Evolutionary conservation across 2,329 filamentous ascomycete genomes (phyloP).

Genomic region (Fusarium sp.): DNA sequence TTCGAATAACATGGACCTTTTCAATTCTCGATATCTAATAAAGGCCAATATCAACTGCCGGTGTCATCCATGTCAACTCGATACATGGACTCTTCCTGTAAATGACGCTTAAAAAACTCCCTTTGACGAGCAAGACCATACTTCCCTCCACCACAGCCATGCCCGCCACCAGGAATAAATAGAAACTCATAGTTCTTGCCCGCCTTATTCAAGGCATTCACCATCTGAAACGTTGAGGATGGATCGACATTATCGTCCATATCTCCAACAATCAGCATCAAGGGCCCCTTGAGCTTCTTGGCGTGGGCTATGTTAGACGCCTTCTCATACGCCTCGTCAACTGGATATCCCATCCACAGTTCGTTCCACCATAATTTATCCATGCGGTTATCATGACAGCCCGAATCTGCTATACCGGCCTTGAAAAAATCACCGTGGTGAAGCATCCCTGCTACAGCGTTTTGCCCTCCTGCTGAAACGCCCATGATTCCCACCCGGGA

Average conservation of each 20-base stretch:
- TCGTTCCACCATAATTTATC: slow-evolving; percentile 51
- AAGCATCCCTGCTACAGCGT: slow-evolving; percentile 45
- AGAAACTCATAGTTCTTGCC: slow-evolving; percentile 49
- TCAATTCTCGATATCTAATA: neutral
- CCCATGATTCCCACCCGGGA: slow-evolving; percentile 49
- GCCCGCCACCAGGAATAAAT: slow-evolving; percentile 43
- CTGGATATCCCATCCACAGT: slow-evolving; percentile 51
- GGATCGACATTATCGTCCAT: slow-evolving; percentile 50
- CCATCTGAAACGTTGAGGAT: slow-evolving; percentile 48
- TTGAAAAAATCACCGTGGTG: slow-evolving; percentile 49
- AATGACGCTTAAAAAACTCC: slow-evolving; percentile 33
- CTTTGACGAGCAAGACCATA: slow-evolving; percentile 40
- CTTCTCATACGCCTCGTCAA: slow-evolving; percentile 47
- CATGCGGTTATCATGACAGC: slow-evolving; percentile 51
- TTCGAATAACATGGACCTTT: neutral
- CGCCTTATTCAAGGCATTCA: slow-evolving; percentile 43
- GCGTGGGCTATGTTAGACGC: slow-evolving; percentile 48
- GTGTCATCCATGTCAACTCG: slow-evolving; percentile 13
- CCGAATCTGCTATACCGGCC: slow-evolving; percentile 45
- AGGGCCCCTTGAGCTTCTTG: slow-evolving; percentile 42
- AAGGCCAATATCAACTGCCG: neutral
- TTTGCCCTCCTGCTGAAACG: slow-evolving; percentile 50
- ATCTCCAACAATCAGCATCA: slow-evolving; percentile 49
- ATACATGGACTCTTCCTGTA: slow-evolving; percentile 5
- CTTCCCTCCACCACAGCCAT: slow-evolving; percentile 28